Evolutionary conservation across 441 rosid genomes (phyloP), one percentile per base, ranked within the genome.

Genomic region (Omphalea diandra): DNA sequence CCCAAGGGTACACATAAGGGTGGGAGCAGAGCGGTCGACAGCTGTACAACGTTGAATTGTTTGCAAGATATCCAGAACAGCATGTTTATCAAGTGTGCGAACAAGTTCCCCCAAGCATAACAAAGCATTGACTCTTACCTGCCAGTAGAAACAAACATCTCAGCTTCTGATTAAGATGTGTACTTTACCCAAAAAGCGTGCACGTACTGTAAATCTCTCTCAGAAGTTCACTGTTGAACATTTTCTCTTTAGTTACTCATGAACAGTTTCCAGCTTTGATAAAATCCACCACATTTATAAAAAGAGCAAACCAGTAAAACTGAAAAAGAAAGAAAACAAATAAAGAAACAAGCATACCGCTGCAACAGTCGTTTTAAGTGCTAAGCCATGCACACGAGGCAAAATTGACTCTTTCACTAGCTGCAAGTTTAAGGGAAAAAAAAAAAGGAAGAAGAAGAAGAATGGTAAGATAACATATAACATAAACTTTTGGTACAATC

Each of bases 1-100:
- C 63, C 94, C 97, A 63, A 94, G 97, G 44, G 99, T 85, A 73
- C 97, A 94, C 96, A 94, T 94, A 50, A 94, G 97, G 31, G 98
- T 94, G 54, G 99, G 99, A 55, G 96, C 87, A 71, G 98, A 92
- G 38, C 71, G 97, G 73, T 94, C 99, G 73, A 94, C 99, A 22
- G 98, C 90, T 52, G 96, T 94, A 68, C 99, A 94, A 20, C 97
- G 85, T 71, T 89, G 97, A 77, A 94, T 77, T 73, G 98, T 94
- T 81, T 92, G 90, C 81, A 94, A 73, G 68, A 94, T 82, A 24
- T 87, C 96, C 68, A 86, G 76, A 72, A 86, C 87, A 70, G 88
- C 82, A 38, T 79, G 88, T 78, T 87, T 94, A 75, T 92, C 94
- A n/a, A 94, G 97, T 38, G 81, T 80, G 43, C 78, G 87, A 54